Base-by-base conservation (phyloP, 495 filamentous ascomycete genomes). In the Penicillium canariense region DNA sequence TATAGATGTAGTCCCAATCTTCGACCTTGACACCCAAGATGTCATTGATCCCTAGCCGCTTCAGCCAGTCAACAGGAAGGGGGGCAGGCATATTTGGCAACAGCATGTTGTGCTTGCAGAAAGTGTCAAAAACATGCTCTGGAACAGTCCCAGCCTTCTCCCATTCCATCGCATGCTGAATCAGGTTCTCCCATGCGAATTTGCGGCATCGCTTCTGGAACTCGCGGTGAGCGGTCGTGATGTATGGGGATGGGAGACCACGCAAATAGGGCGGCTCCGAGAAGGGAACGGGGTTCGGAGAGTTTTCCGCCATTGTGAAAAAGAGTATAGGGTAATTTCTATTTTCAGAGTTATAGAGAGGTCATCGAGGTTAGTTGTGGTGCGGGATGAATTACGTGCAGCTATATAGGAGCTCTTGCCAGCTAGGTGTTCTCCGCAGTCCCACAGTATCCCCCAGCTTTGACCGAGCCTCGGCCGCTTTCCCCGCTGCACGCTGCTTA, bases 1-100 rank as follows among this genome's bases (percentile, higher is more conserved):
- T 83, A 55, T 90, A 86, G 23, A 89, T 67, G 57, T 87, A 87
- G 59, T 89, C 87, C 70, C 84, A 90, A 9, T 90, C 85, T 59
- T 89, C 86, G 5, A 90, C 83, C 56, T 82, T 84, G 20, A 89
- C 75, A n/a, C 84, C 86, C 1, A 84, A 70, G 11, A 90, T 78
- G 51, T 85, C 79, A 49, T 82, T 68, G 42, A 91, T 82, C 2
- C 84, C 86, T 25, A 86, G 55, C 4, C 73, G 75, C 63, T 86
- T 84, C 38, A 88, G 72, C 84, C 84, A 86, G 35, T 75, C 73
- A 14, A 87, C 80, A 0, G 87, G 87, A 38, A 91, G 65, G 2
- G 87, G 87, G 0, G 86, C 77, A 0, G 85, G 81, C 46, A 90
- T 74, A 30, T 77, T 81, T 0, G 86, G 84, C 36, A 87, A 62